phyloP scores from a whole-genome alignment of 805 yeast species.

The Starmerella vitae region DNA sequence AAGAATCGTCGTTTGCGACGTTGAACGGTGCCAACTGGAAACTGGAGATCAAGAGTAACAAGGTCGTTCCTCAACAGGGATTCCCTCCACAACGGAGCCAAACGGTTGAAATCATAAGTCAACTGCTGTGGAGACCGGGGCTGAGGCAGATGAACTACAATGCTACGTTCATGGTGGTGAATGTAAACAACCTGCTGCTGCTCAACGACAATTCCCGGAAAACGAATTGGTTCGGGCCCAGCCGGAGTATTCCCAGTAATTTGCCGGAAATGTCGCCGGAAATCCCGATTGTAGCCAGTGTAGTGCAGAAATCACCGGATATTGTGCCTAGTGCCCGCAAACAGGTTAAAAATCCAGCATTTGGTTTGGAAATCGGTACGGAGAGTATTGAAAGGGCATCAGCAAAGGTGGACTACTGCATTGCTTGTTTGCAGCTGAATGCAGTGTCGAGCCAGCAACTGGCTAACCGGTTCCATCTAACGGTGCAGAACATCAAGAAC shows the following conservation, averaged over 20 bases:
- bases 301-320: neutral
- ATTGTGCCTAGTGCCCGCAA: neutral
- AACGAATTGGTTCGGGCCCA: conserved; percentile 7
- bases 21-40: conserved; percentile 9
- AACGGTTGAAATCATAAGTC: neutral
- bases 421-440: conserved; percentile 15
- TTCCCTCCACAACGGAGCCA: conserved; percentile 1
- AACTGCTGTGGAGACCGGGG: conserved; percentile 13
- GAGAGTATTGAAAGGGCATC: conserved; percentile 7
- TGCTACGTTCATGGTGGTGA: conserved; percentile 9
- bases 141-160: neutral
- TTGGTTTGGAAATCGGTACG: conserved; percentile 1
- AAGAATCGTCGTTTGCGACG: neutral
- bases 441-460: conserved; percentile 10
- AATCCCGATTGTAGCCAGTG: neutral
- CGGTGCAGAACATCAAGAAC: conserved; percentile 4
- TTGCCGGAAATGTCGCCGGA: neutral
- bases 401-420: conserved; percentile 15
- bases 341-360: conserved; percentile 7
- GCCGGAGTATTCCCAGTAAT: conserved; percentile 3
- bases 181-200: conserved; percentile 5
- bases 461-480: conserved; percentile 13
- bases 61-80: conserved; percentile 6
- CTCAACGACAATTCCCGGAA: neutral
- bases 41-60: neutral